Percentiles rank a stretch among this genome's conserved stretches.
phyloP scores from a whole-genome alignment of 106 monocot genomes.

The Xerophyta viscosa region DNA sequence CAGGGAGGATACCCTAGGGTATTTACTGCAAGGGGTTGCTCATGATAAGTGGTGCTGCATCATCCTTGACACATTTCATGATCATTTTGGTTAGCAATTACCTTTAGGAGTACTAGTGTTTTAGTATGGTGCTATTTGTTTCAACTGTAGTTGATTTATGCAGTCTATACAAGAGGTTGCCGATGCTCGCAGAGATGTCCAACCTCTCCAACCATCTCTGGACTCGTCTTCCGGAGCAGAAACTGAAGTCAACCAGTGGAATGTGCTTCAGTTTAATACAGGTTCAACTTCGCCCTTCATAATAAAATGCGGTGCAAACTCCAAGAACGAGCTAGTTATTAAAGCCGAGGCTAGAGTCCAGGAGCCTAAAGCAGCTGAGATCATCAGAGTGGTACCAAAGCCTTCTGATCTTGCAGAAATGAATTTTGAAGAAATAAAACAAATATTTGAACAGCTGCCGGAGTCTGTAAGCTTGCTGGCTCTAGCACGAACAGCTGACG shows the following conservation, averaged over 20 bases:
- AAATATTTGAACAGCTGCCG: constrained; percentile 65
- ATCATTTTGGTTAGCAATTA: too few species aligned
- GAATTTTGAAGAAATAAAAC: constrained; percentile 88
- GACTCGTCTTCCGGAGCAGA: constrained; percentile 20
- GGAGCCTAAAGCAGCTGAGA: constrained; percentile 81
- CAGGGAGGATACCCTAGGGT: too few species aligned
- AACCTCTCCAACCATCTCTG: constrained; percentile 26
- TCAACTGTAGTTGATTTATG: too few species aligned
- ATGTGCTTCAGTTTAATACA: constrained; percentile 94
- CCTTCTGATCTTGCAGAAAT: constrained; percentile 62
- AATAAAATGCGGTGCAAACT: constrained; percentile 93
- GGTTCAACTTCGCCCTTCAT: constrained; percentile 86
- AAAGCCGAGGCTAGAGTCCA: constrained; percentile 77
- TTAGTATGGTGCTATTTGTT: too few species aligned
- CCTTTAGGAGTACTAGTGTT: too few species aligned
- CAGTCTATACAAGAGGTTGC: constrained; percentile 67
- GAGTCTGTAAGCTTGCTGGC: constrained; percentile 82
- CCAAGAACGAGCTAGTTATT: constrained; percentile 70
- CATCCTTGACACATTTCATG: too few species aligned
- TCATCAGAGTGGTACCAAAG: constrained; percentile 65
- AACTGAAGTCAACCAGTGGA: constrained; percentile 87
- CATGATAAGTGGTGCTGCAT: too few species aligned
- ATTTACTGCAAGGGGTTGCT: too few species aligned
- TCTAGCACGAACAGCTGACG: constrained; percentile 86
- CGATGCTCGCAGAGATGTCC: constrained; percentile 21